These are phyloP conservation scores for Aspergillus steynii DNA, from an alignment of 495 filamentous ascomycete genomes.

Conservation along the genomic window DNA sequence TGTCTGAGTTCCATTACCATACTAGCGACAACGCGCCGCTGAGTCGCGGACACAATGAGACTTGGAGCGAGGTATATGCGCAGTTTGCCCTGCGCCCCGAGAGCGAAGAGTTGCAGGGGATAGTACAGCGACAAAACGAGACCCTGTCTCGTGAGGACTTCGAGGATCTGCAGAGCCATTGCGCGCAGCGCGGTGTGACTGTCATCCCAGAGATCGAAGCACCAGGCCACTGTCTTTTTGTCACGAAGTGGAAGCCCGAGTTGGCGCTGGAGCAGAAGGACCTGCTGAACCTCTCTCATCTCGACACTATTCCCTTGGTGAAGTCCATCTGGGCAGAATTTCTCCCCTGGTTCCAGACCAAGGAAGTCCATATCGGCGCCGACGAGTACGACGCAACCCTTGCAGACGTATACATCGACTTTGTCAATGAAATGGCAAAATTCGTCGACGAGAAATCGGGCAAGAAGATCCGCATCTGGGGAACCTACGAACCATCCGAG, in stretches of 20 bases:
- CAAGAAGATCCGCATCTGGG: slow-evolving; percentile 56
- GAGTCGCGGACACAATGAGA: slow-evolving; percentile 51
- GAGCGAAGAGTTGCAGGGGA: slow-evolving; percentile 35
- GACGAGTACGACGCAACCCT: slow-evolving; percentile 55
- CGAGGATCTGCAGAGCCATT: slow-evolving; percentile 52
- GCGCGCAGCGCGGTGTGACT: slow-evolving; percentile 51
- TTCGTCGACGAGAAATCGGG: slow-evolving; percentile 44
- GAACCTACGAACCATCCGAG: slow-evolving; percentile 49
- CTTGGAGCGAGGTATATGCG: slow-evolving; percentile 52
- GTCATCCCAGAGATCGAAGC: slow-evolving; percentile 58
- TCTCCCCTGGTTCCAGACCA: slow-evolving; percentile 56
- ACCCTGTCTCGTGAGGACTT: slow-evolving; percentile 49
- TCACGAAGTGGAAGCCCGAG: slow-evolving; percentile 60
- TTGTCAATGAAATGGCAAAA: slow-evolving; percentile 53
- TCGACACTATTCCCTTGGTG: slow-evolving; percentile 52
- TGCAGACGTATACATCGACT: slow-evolving; percentile 53
- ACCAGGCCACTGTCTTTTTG: slow-evolving; percentile 51
- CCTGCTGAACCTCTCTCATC: slow-evolving; percentile 54
- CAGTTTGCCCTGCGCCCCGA: slow-evolving; percentile 52
- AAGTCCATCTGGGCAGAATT: slow-evolving; percentile 57
- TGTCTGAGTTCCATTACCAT: slow-evolving; percentile 60
- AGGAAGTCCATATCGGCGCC: slow-evolving; percentile 57
- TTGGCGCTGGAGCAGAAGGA: slow-evolving; percentile 51
- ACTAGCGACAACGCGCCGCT: slow-evolving; percentile 58
- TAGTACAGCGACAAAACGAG: slow-evolving; percentile 50